Evolutionary conservation across 164 flowering plant species (phyloP), one percentile per base, ranked within the genome.

Genomic region (Nymphaea thermarum): DNA sequence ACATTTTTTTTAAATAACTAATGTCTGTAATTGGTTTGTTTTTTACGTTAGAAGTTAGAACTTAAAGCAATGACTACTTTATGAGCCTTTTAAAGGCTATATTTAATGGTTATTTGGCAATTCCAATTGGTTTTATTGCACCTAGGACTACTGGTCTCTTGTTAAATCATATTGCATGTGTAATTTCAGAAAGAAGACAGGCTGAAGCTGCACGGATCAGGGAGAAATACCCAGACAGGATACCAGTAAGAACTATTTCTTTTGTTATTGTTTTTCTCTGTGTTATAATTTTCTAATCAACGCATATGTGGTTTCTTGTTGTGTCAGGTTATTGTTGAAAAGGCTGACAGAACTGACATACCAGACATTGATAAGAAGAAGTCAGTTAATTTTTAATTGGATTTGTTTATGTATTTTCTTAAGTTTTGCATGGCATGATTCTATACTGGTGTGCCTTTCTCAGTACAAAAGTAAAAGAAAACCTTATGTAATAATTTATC

Each of bases 311-410:
- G 10, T 8, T 55, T 61, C n/a, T 61, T 61, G 3, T 36, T n/a
- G 36, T 36, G 15, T 8, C 67, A 90, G 96, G 93, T 90, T 62
- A 88, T 90, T 78, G 92, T 90, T 71, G 96, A 90, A 80, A 87
- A 81, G 75, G 96, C 91, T 70, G 96, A 86, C 70, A 83, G 77
- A 73, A 86, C 83, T 73, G 96, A 90, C 75, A 83, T 90, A 12
- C 90, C 97, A 55, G 97, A 90, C 70, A 88, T 90, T 67, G 97
- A 88, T 73, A 90, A 90, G 85, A 90, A 90, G 80, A 90, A 90
- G 97, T 88, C 44, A 79, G 91, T 83, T 7, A 12, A 36, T n/a
- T 66, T 43, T 62, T 5, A 55, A 6, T 47, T 47, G 2, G 55
- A 12, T 47, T 47, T 47, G 7, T 47, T 47, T 12, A 2, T 2